Base-by-base conservation (phyloP, 2,329 filamentous ascomycete genomes). In the Aspergillus sp. region DNA sequence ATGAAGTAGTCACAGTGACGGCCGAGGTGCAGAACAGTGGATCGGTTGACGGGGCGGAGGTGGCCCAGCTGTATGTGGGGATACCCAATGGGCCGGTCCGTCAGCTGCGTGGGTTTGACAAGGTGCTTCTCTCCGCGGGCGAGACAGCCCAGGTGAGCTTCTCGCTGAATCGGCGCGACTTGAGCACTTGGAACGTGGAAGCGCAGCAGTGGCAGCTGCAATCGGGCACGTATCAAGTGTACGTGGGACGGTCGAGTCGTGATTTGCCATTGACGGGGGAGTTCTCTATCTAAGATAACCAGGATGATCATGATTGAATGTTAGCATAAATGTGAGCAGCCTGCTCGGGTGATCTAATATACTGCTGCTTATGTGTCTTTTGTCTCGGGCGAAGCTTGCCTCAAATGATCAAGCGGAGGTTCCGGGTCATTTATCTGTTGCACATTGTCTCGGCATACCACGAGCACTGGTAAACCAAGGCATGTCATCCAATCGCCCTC, bases 51-150 rank as follows among this genome's bases (percentile, higher is more conserved):
- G 84, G 82, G 13, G 76, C 78, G 1, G 78, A 81, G 15, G 82
- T 86, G 0, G 75, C 82, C 3, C 84, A 87, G 72, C 73, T 87
- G 3, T 87, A 87, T 65, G 66, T 86, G 19, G 69, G 70, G 1
- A 78, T 83, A 67, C 71, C 57, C 55, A 63, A 60, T 10, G 69
- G 67, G 0, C 71, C 72, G 0, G 48, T 69, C 1, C 65, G 62
- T 62, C 79, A 82, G 68, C 76, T 84, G n/a, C 76, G 82, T 65
- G 83, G 74, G 57, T 86, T 86, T 57, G 80, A 82, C 2, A 85
- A 85, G 72, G 68, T 81, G 1, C 62, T 61, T 4, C 70, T 86
- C 2, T 66, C 67, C 7, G 62, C 73, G 1, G 81, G 82, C 0
- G 70, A 79, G 70, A 77, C 70, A 8, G 68, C 64, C 25, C 74